Evolutionary conservation across 2,329 filamentous ascomycete genomes (phyloP).

Genomic region (Lasiodiplodia hormozganensis): DNA sequence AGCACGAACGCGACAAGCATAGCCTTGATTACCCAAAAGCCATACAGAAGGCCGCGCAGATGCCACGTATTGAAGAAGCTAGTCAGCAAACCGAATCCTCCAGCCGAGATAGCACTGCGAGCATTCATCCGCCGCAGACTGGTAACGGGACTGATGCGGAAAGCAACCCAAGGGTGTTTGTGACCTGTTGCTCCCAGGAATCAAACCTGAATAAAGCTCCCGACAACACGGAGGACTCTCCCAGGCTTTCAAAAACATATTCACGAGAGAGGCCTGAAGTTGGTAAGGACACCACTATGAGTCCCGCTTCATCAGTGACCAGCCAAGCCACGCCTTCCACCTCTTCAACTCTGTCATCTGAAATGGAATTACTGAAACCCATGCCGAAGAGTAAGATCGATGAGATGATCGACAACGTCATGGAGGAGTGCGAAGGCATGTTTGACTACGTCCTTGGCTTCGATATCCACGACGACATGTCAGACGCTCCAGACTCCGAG

Average conservation of each 20-base stretch:
- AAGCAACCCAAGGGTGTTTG: not conserved
- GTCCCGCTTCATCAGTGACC: not conserved
- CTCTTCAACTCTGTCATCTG: not conserved
- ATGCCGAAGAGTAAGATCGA: not conserved
- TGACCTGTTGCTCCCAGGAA: not conserved
- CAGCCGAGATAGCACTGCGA: not conserved
- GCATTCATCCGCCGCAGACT: not conserved
- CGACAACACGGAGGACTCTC: not conserved
- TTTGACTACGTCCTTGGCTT: conserved; percentile 1
- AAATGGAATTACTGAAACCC: not conserved
- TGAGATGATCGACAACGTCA: not conserved
- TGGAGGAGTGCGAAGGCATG: conserved; percentile 3
- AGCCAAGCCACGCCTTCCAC: not conserved
- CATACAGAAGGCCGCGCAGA: not conserved
- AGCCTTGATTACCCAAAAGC: not conserved
- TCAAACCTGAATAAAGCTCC: not conserved
- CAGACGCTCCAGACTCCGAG: not conserved
- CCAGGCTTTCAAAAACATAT: not conserved
- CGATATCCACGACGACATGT: not conserved
- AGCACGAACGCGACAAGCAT: not conserved
- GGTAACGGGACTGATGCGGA: not conserved
- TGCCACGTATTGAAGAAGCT: not conserved
- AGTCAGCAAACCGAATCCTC: not conserved
- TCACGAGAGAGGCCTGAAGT: not conserved
- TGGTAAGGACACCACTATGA: not conserved